Evolutionary conservation across 139 green algal species (phyloP), one percentile per base, ranked within the genome.

Genomic region (Penium margaritaceum): DNA sequence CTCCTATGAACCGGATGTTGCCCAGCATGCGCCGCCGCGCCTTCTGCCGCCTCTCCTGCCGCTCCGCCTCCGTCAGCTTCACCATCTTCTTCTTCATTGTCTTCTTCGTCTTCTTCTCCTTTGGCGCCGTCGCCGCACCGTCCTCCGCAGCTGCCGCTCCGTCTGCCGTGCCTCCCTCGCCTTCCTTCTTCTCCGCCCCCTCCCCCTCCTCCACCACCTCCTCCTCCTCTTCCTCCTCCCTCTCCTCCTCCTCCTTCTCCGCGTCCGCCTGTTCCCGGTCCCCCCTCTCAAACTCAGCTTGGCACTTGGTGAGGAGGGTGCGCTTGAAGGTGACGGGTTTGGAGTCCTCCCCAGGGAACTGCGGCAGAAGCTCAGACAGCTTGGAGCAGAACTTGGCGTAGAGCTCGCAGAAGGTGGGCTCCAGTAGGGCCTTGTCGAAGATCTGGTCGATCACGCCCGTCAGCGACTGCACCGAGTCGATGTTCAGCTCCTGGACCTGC

Each of bases 1-100:
- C 90, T 33, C 89, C 93, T 24, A 99, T 94, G 81, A 98, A 98
- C 60, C 93, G 88, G 78, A 99, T 97, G 83, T 98, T 99, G 58
- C 94, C 94, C 33, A 98, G 80, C 82, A 91, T 91, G 32, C 93
- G 86, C 36, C 66, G 51, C 3, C 81, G 76, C 6, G 72, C 72
- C 57, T 82, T 80, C 17, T 46, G 12, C 19, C 53, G 33, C 21
- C 32, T 67, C 15, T 21, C 38, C 29, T 41, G 65, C 33, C 32
- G n/a, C 61, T 78, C 46, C 30, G 24, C 34, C 64, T 78, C 71
- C 1, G 29, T 66, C 19, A 72, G 14, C 6, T 77, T 37, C 47
- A 64, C 72, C 63, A 77, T 68, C 19, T 30, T 41, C 34, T 68
- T 47, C 5, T 53, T 36, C 41, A 37, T 27, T 5, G 35, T 21